Base-by-base conservation (phyloP, 257 asterid species). In the Coffea eugenioides region DNA sequence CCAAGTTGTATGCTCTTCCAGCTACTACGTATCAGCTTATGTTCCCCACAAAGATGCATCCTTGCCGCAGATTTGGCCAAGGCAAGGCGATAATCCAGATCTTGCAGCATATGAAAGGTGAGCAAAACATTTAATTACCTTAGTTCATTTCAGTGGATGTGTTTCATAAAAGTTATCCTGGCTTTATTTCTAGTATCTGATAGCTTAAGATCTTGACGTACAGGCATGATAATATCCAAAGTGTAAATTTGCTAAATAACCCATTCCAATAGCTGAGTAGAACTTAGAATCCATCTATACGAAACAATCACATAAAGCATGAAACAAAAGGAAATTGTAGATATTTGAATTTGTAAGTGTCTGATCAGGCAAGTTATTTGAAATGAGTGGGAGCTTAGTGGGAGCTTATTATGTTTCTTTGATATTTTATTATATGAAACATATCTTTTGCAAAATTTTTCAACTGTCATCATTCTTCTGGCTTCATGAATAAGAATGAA, bases 21-120 rank as follows among this genome's bases (percentile, higher is more conserved):
- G 92, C 88, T 94, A 92, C 85, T 94, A 81, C 83, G 8, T 90
- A 15, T 86, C 95, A 64, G 84, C 91, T 8, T 94, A 91, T 83
- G 93, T 91, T 83, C 89, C 98, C 80, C 97, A 94, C 71, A 94
- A 94, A 85, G 97, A 94, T 86, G 97, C 94, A 72, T 92, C 92
- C 41, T 85, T 94, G 84, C 98, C 97, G 2, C 98, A 94, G 85
- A 91, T 94, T 82, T 94, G 98, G 98, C 98, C 98, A 23, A 85
- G 98, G 73, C 83, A 69, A 74, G 93, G 86, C 3, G 77, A 87
- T 77, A 85, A 87, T 36, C 92, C 89, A 57, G 82, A 87, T 84
- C 90, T 89, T 69, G 81, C 77, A 23, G 77, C 80, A 52, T 49
- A 65, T 64, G 86, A 90, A 86, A 91, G 97, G 97, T 92, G 77